Percentiles rank a stretch among this genome's conserved stretches.
phyloP scores from a whole-genome alignment of 2,329 filamentous ascomycete genomes.

The Chrysosporium keratinophilum region DNA sequence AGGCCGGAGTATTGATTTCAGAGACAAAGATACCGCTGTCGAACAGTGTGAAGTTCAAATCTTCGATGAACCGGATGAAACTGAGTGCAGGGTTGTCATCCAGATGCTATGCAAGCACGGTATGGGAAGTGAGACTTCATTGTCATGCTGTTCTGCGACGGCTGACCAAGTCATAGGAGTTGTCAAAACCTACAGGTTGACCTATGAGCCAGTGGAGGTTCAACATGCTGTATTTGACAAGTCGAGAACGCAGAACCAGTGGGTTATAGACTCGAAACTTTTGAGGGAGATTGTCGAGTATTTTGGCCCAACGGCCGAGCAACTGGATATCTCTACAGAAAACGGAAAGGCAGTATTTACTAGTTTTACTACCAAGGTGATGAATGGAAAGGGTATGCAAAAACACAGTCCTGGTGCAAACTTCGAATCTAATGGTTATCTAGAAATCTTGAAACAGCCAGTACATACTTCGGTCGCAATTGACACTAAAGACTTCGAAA shows the following conservation, averaged over 20 bases:
- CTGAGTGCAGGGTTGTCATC: slow-evolving; percentile 51
- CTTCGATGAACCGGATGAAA: slow-evolving; percentile 45
- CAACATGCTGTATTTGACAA: slow-evolving; percentile 56
- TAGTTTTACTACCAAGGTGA: slow-evolving; percentile 56
- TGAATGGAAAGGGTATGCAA: slow-evolving; percentile 46
- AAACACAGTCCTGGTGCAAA: not conserved
- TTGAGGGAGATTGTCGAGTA: slow-evolving; percentile 54
- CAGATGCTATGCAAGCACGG: slow-evolving; percentile 53
- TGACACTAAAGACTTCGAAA: slow-evolving; percentile 52
- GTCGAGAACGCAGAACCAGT: slow-evolving; percentile 45
- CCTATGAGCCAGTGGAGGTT: slow-evolving; percentile 51
- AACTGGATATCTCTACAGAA: slow-evolving; percentile 52
- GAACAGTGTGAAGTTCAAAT: slow-evolving; percentile 53
- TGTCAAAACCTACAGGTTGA: slow-evolving; percentile 55
- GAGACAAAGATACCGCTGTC: slow-evolving; percentile 49
- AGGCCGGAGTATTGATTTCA: slow-evolving; percentile 43
- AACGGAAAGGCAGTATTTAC: slow-evolving; percentile 51
- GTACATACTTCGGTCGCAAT: slow-evolving; percentile 55
- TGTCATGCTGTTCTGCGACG: not conserved
- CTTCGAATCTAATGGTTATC: not conserved
- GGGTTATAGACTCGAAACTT: slow-evolving; percentile 48
- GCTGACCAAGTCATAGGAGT: slow-evolving; percentile 38
- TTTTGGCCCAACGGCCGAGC: slow-evolving; percentile 54
- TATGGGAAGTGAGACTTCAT: slow-evolving; percentile 19
- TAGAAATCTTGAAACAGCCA: slow-evolving; percentile 54